Percentiles rank a stretch among this genome's conserved stretches.
These are phyloP conservation scores for Daldinia childiae DNA, from an alignment of 495 filamentous ascomycete genomes.

Conservation along the genomic window DNA sequence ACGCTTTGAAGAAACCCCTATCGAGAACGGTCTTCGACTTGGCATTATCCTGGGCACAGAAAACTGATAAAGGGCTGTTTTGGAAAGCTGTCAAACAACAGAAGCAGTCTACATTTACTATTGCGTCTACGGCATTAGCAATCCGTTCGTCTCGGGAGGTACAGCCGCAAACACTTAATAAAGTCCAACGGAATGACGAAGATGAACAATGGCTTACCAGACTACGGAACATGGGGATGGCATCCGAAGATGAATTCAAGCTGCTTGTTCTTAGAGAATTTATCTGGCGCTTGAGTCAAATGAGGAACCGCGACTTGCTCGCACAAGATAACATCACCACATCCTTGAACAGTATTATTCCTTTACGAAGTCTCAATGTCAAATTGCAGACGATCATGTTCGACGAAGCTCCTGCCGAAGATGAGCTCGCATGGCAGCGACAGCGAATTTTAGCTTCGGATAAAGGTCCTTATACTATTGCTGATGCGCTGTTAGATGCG, in stretches of 20 bases:
- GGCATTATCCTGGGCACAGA: constrained; percentile 85
- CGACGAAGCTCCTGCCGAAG: constrained; percentile 69
- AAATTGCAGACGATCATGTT: constrained; percentile 92
- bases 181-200: constrained; percentile 81
- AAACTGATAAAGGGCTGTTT: constrained; percentile 80
- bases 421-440: constrained; percentile 50
- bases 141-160: constrained; percentile 45
- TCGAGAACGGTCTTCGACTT: constrained; percentile 82
- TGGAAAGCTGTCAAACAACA: constrained; percentile 74
- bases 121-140: constrained; percentile 61
- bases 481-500: constrained; percentile 91
- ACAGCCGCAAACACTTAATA: constrained; percentile 51
- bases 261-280: constrained; percentile 87
- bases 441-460: constrained; percentile 44
- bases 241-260: constrained; percentile 87
- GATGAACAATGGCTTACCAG: constrained; percentile 94
- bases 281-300: constrained; percentile 83
- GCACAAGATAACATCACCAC: constrained; percentile 51
- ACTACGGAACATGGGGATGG: constrained; percentile 84
- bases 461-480: constrained; percentile 75
- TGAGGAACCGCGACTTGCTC: constrained; percentile 66
- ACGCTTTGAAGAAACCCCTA: constrained; percentile 85
- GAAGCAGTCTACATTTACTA: constrained; percentile 71
- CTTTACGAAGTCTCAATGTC: constrained; percentile 74
- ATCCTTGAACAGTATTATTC: constrained; percentile 72